These are phyloP conservation scores for Candida endomychidarum DNA, from an alignment of 805 yeast genomes.

Conservation along the genomic window DNA sequence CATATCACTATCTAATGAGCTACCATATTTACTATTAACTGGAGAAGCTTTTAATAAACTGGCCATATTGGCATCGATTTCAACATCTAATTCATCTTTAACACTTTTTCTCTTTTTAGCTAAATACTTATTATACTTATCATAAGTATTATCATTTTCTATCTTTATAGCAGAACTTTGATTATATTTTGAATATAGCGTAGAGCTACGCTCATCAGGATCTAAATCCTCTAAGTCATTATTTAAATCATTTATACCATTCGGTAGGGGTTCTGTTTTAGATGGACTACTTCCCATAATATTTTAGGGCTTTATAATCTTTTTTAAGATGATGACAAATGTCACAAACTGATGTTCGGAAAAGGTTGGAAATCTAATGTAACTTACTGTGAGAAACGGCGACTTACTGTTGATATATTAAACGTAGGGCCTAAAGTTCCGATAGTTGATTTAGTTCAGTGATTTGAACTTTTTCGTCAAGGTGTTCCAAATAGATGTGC, in stretches of 20 bases:
- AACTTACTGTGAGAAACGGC: neutral
- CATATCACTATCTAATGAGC: conserved; percentile 44
- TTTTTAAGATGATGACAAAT: conserved; percentile 5
- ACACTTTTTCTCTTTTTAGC: conserved; percentile 8
- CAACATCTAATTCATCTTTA: conserved; percentile 32
- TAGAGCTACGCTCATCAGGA: conserved; percentile 42
- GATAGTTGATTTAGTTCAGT: no score
- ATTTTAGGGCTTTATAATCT: no score
- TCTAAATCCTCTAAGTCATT: conserved; percentile 36
- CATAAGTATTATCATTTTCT: conserved; percentile 12
- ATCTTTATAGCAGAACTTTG: conserved; percentile 19
- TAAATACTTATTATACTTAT: conserved; percentile 8
- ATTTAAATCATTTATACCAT: conserved; percentile 10
- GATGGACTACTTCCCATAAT: conserved; percentile 70
- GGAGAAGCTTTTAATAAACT: conserved; percentile 24
- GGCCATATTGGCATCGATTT: conserved; percentile 50
- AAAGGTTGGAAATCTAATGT: neutral
- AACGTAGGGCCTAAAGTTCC: no score
- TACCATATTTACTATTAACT: conserved; percentile 21
- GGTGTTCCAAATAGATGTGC: no score
- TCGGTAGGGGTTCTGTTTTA: conserved; percentile 48
- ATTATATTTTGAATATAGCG: conserved; percentile 30
- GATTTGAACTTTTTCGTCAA: no score
- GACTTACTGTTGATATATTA: no score
- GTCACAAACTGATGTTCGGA: neutral